Conservation (phyloP, 2,329 filamentous ascomycete species). For the Neofusicoccum sp. region DNA sequence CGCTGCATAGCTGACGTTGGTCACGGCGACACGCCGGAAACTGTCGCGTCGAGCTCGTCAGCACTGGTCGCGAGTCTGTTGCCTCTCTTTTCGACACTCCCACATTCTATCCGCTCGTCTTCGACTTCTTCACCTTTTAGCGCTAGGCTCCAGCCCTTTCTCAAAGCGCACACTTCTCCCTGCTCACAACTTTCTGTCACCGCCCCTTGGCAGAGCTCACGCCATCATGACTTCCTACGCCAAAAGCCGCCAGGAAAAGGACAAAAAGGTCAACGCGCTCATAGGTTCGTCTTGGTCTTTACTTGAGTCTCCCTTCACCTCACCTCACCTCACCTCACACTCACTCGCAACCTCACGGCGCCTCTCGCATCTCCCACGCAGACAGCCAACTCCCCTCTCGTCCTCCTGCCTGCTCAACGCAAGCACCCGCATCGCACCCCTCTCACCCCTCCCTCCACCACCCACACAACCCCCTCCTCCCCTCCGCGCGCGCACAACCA, state of each 20-base stretch:
- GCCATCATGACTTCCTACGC: background rate
- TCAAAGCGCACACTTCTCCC: background rate
- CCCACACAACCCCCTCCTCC: background rate
- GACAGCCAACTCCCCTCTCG: no score
- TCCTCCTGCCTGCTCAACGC: no score
- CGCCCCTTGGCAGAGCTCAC: background rate
- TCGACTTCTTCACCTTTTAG: no score
- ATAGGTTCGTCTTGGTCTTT: background rate
- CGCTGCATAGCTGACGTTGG: no score
- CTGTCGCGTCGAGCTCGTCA: no score
- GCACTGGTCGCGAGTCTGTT: no score
- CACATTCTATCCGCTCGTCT: no score
- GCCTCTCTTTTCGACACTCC: background rate
- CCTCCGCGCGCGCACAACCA: background rate
- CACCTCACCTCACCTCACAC: background rate
- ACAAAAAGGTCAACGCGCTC: conserved; percentile 36
- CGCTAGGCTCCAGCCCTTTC: no score
- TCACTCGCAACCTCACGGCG: background rate
- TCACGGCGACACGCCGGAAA: no score
- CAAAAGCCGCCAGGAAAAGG: conserved; percentile 33
- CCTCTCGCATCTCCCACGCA: no score
- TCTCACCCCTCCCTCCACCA: background rate
- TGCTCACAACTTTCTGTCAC: background rate
- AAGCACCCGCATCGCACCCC: background rate
- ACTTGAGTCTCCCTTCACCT: background rate